Evolutionary conservation across 495 filamentous ascomycete species (phyloP), one percentile per base, ranked within the genome.

Genomic region (Lasiosphaeriaceae sp.): DNA sequence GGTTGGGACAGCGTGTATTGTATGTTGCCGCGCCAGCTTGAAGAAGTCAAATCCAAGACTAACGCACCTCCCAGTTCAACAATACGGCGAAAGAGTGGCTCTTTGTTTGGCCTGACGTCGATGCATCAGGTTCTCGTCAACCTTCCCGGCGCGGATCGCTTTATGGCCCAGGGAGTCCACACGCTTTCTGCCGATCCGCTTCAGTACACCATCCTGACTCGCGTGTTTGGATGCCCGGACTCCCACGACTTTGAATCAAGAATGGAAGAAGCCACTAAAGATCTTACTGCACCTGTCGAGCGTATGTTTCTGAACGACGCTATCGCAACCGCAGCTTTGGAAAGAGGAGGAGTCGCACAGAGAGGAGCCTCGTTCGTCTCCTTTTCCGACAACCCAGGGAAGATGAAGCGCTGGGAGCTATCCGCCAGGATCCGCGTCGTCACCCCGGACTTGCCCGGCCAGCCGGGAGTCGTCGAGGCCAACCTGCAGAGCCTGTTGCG

Each of bases 221-320:
- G 55, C 20, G 22, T 57, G 26, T 57, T 57, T 14, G 55, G 55
- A 14, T 14, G 21, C 21, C 47, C 47, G 12, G 35, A 57, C 35
- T 29, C 55, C 16, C 47, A 34, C 6, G 5, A 23, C 0, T 29
- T 51, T 11, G 41, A n/a, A 5, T 17, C 4, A 3, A 57, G 41
- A 34, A 6, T 43, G 9, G 47, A 57, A 11, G 29, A 0, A 11
- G 22, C 19, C 2, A 23, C 35, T 12, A 51, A 52, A 16, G 29
- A 34, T 2, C 24, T 49, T 31, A 26, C 24, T 2, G 17, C 21
- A 0, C 55, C 55, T 0, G 24, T 57, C 7, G 55, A 57, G 49
- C 49, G 55, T 1, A 14, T 57, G 1, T 57, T 57, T 37, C 29
- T 51, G 12, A 57, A 57, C 55, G 55, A 57, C 11, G 16, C 55